Percentiles rank a stretch among this genome's conserved stretches.
phyloP scores from a whole-genome alignment of 768 basidiomycete genomes.

The Kwoniella bestiolae region DNA sequence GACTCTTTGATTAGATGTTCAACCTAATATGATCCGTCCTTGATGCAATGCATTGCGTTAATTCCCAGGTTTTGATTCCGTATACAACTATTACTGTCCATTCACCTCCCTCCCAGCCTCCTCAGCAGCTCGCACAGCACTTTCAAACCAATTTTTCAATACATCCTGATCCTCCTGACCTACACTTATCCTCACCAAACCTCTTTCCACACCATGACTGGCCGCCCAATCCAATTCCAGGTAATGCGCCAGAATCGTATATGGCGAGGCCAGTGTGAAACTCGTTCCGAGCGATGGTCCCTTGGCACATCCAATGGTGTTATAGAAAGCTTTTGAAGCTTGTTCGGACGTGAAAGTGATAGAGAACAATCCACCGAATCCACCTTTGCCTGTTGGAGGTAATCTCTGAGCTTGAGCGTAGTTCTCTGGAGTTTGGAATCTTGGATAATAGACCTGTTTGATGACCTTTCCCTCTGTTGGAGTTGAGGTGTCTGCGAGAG shows the following conservation, averaged over 20 bases:
- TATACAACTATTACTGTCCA: background rate
- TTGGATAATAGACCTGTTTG: slow-evolving; percentile 88
- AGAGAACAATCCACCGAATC: slow-evolving; percentile 86
- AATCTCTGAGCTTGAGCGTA: slow-evolving; percentile 71
- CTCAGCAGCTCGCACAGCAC: slow-evolving; percentile 77
- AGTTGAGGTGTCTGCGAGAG: slow-evolving; percentile 30
- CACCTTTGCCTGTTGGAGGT: slow-evolving; percentile 61
- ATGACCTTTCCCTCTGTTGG: slow-evolving; percentile 61
- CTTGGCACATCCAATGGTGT: slow-evolving; percentile 79
- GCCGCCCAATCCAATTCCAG: slow-evolving; percentile 89
- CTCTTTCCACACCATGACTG: slow-evolving; percentile 78
- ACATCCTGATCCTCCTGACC: slow-evolving; percentile 76
- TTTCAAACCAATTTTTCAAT: slow-evolving; percentile 66
- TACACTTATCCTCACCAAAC: slow-evolving; percentile 85
- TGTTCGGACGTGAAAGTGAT: slow-evolving; percentile 73
- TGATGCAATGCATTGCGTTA: slow-evolving; percentile 1
- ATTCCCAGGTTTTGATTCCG: background rate
- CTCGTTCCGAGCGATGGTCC: slow-evolving; percentile 85
- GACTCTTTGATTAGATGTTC: slow-evolving; percentile 1
- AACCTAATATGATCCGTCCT: background rate
- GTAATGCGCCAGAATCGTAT: slow-evolving; percentile 89
- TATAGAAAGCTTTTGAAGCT: slow-evolving; percentile 80
- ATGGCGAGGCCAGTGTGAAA: slow-evolving; percentile 93
- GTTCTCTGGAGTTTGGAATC: slow-evolving; percentile 71
- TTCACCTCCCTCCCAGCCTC: slow-evolving; percentile 36